Evolutionary conservation across 805 yeast genomes (phyloP), one percentile per base, ranked within the genome.

Genomic region (Nakazawaea anatomiae): DNA sequence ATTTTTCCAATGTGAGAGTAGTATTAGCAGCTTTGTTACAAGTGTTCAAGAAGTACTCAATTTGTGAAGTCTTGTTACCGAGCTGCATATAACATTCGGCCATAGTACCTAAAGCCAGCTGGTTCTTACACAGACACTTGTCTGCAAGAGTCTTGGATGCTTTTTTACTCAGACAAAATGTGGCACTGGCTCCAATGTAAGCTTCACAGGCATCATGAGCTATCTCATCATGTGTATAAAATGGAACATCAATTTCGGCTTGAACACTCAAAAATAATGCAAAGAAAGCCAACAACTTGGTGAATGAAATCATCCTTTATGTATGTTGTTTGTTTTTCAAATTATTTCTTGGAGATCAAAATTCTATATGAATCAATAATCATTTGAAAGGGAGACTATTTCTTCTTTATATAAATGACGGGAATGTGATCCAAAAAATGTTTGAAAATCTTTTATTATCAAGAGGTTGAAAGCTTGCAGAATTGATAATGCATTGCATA

Each of bases 1-100:
- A 61, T 28, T 61, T 59, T 12, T 61, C 66, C 36, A 52, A 52
- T 1, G 78, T 70, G 43, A 70, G 58, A 6, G 58, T 53, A 25
- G 52, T 54, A n/a, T 60, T 58, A 6, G 51, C 48, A 35, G 53
- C 47, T 12, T 36, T 52, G 48, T 66, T 62, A 49, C 53, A 55
- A 1, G 43, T 40, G 12, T 58, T 55, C n/a, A 69, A 51, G 41
- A 53, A 44, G 14, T 61, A 52, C 28, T 60, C 59, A 18, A 57
- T 62, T 10, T 39, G 36, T 8, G 46, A 40, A 6, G 52, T 50
- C 10, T 54, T 44, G 39, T 55, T 44, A 43, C 58, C 46, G 6
- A 54, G 45, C 1, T 35, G 41, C 30, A 54, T 39, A 42, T 54
- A 58, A 55, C 70, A 67, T 18, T 57, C 44, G 8, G 63, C 32